Evolutionary conservation across 192 early-diverging fungal species (phyloP), one percentile per base, ranked within the genome.

Genomic region (Pilobolus umbonatus): DNA sequence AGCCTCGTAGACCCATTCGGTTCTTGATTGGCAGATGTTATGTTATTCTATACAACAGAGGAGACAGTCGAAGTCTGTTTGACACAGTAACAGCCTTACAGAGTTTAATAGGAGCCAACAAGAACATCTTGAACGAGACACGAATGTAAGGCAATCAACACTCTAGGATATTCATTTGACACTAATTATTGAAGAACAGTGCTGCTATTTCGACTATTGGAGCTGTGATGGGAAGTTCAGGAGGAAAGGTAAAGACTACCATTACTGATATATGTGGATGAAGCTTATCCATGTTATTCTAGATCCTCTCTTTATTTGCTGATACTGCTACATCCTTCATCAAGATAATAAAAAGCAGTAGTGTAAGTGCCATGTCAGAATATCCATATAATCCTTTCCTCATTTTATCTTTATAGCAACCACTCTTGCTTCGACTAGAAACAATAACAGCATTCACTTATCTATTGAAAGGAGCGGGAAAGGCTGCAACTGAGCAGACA

Each of bases 191-290:
- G 10, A 19, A 0, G 36, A 11, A 25, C 58, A 90, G 88, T n/a
- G 86, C 91, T 2, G 83, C 90, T 0, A 79, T 96, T 14, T 69
- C 82, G 49, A 83, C 83, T 34, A 78, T 89, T 5, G 94, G 95
- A 1, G 76, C 77, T 21, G 71, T 97, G 22, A 87, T 92, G 62
- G 89, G 90, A 52, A 75, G 82, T 1, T 65, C 90, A 8, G 89
- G 90, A 14, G 69, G 72, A 63, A 91, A 89, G 70, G 85, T 88
- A 34, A 12, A 68, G 3, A 26, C 31, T 9, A 35, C 6, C 3
- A 6, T 40, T 34, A 9, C n/a, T 31, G 52, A 4, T 40, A 31
- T 2, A 17, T 39, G 10, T 5, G 12, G 34, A 12, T 22, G 0
- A 31, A 9, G 6, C 24, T 5, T 32, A 35, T n/a, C 21, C 25